phyloP scores from a whole-genome alignment of 805 yeast species.

The Kuraishia capsulata region DNA sequence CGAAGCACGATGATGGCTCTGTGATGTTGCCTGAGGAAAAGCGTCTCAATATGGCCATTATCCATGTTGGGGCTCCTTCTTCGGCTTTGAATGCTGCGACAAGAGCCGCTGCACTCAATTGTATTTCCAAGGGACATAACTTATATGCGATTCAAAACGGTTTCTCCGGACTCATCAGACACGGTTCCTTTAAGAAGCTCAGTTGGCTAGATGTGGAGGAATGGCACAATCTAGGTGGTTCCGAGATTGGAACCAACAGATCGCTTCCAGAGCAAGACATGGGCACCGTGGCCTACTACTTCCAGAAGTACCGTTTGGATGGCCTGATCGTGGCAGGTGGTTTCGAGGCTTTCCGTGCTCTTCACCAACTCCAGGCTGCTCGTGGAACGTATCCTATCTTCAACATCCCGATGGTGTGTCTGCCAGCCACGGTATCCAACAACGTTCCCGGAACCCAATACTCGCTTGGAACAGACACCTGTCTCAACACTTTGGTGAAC shows the following conservation, averaged over 20 bases:
- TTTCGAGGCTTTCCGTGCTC: constrained; percentile 68
- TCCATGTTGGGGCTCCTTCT: constrained; percentile 76
- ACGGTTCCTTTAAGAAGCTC: constrained; percentile 50
- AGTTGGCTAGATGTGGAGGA: constrained; percentile 64
- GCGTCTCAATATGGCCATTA: constrained; percentile 56
- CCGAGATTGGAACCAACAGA: constrained; percentile 77
- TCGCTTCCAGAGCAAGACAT: constrained; percentile 54
- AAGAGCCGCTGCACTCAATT: constrained; percentile 63
- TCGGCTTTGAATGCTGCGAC: constrained; percentile 76
- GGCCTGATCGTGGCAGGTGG: constrained; percentile 77
- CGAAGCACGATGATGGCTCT: constrained; percentile 57
- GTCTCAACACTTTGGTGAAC: constrained; percentile 58
- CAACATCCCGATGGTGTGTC: constrained; percentile 67
- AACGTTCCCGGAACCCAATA: constrained; percentile 80
- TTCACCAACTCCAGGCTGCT: constrained; percentile 55
- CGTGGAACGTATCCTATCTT: constrained; percentile 59
- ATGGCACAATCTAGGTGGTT: constrained; percentile 72
- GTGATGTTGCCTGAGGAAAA: constrained; percentile 46
- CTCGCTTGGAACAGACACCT: constrained; percentile 69
- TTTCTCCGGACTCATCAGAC: constrained; percentile 58
- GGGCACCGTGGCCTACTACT: constrained; percentile 64
- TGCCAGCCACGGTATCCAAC: constrained; percentile 75
- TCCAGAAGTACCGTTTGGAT: constrained; percentile 58
- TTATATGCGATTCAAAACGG: constrained; percentile 70
- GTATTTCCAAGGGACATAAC: constrained; percentile 67